These are phyloP conservation scores for Aureobasidium sp. DNA, from an alignment of 2,329 filamentous ascomycete species.

Conservation along the genomic window DNA sequence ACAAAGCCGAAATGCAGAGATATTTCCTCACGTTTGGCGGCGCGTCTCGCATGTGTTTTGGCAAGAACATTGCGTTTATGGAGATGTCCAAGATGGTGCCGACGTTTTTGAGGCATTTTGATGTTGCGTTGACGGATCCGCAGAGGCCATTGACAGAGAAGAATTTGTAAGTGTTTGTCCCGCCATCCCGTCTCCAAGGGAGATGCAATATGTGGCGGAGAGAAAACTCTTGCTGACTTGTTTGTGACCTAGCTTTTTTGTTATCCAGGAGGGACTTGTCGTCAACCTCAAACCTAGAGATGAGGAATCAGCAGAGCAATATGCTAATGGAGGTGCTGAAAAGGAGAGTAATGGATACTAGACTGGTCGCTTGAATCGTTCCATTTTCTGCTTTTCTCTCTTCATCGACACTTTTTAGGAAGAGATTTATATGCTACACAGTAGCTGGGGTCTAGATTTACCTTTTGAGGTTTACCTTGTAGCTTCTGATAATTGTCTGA, in stretches of 20 bases:
- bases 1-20: slow-evolving; percentile 26
- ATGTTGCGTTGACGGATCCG: neutral
- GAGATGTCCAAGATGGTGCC: slow-evolving; percentile 38
- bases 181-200: too few relatives aligned
- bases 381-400: neutral
- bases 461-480: too few relatives aligned
- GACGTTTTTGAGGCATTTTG: slow-evolving; percentile 4
- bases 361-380: neutral
- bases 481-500: too few relatives aligned
- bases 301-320: neutral
- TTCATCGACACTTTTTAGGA: neutral
- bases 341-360: neutral
- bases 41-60: slow-evolving; percentile 41
- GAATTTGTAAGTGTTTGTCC: neutral
- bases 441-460: too few relatives aligned
- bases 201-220: neutral
- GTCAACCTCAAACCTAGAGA: neutral
- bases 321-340: neutral
- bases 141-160: neutral
- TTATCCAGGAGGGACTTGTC: slow-evolving; percentile 1
- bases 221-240: neutral
- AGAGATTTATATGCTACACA: neutral
- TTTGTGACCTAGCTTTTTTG: neutral
- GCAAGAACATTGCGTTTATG: slow-evolving; percentile 41
- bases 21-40: slow-evolving; percentile 41